Base-by-base conservation (phyloP, 495 filamentous ascomycete genomes). In the Xylaria curta region DNA sequence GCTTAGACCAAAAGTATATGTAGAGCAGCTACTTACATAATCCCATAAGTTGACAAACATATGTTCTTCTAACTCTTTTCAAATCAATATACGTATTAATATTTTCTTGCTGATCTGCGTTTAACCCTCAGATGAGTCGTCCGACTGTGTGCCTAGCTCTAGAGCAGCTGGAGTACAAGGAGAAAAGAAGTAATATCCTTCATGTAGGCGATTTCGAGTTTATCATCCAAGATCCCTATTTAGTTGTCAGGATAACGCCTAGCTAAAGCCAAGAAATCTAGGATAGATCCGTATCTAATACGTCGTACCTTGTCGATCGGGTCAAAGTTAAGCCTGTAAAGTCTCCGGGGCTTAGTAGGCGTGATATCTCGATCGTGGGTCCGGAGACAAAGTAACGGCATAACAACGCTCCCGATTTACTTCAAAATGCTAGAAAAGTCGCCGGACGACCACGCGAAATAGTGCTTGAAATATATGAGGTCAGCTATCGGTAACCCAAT, bases 361-460 rank as follows among this genome's bases (percentile, higher is more conserved):
- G 36, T n/a, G 9, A 26, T 54, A 42, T 62, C n/a, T 4, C 33
- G 0, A 15, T 62, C n/a, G 36, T 62, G 60, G 58, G 60, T 28
- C 60, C 38, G 60, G 60, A 63, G 36, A 63, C 36, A 63, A 42
- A 63, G 10, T 13, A 42, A 42, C 60, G 60, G 60, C 10, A 44
- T 44, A 63, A 63, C 38, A 36, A 40, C 58, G 19, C 31, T 36
- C 36, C 38, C 60, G 38, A 26, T 13, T 44, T 38, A 1, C 60
- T 12, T 63, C 60, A 63, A 6, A 42, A 42, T n/a, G 0, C 2
- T 19, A 44, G 38, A 15, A 63, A 63, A 63, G 60, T 63, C 60
- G 36, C 60, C 60, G 60, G 38, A 63, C 10, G 0, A 3, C 38
- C n/a, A 62, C 36, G 15, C 4, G 4, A 24, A 40, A 61, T 6